Percentiles rank a stretch among this genome's conserved stretches.
Evolutionary conservation across 192 early-diverging fungal genomes (phyloP).

Genomic region (Umbelopsis isabellina): DNA sequence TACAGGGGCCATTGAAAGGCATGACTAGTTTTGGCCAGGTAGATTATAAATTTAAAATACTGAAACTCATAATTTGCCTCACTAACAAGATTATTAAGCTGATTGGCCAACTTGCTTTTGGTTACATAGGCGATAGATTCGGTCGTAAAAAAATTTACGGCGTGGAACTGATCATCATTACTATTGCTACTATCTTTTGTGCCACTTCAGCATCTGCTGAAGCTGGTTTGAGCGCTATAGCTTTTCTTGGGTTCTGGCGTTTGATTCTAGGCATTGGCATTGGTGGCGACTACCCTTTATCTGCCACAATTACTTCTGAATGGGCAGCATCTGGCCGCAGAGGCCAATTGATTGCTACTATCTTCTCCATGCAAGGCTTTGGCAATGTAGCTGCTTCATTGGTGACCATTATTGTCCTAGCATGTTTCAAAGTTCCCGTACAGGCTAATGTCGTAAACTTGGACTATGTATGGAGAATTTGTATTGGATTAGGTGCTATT

Average conservation of each 20-base stretch:
- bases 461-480: slow-evolving; percentile 89
- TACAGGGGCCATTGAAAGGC: slow-evolving; percentile 84
- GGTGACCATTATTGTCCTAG: slow-evolving; percentile 68
- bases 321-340: slow-evolving; percentile 78
- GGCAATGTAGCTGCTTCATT: slow-evolving; percentile 81
- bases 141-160: slow-evolving; percentile 80
- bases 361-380: slow-evolving; percentile 93
- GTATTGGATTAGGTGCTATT: slow-evolving; percentile 77
- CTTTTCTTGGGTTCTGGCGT: slow-evolving; percentile 78
- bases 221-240: slow-evolving; percentile 61
- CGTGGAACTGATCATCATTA: slow-evolving; percentile 77
- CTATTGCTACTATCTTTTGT: slow-evolving; percentile 69
- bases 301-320: slow-evolving; percentile 85
- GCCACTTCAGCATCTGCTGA: slow-evolving; percentile 64
- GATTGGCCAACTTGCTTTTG: slow-evolving; percentile 79
- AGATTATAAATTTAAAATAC: slow-evolving; percentile 43
- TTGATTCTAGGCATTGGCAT: slow-evolving; percentile 83
- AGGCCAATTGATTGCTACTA: slow-evolving; percentile 76
- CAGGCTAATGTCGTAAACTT: slow-evolving; percentile 62
- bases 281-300: slow-evolving; percentile 90
- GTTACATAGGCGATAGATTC: slow-evolving; percentile 69
- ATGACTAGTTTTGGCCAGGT: slow-evolving; percentile 78
- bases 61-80: slow-evolving; percentile 21
- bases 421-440: slow-evolving; percentile 70
- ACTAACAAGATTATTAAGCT: slow-evolving; percentile 51